phyloP scores from a whole-genome alignment of 345 rosid genomes.

The Corchorus olitorius region DNA sequence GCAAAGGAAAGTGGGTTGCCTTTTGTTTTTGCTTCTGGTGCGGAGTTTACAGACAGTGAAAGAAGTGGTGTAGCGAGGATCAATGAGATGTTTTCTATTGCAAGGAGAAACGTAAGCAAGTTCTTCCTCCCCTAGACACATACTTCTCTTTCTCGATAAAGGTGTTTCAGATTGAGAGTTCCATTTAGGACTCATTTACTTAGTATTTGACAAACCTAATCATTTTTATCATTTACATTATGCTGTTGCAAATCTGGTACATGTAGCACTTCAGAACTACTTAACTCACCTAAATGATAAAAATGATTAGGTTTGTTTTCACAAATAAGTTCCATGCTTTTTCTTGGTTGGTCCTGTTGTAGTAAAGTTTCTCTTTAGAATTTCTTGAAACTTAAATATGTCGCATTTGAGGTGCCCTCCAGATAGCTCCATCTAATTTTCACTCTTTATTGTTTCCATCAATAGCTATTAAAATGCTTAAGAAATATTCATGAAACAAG shows the following conservation, averaged over 20 bases:
- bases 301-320: neutral
- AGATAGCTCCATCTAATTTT: neutral
- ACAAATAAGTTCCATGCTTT: neutral
- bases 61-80: conserved; percentile 89
- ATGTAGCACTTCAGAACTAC: neutral
- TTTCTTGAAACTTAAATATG: neutral
- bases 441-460: neutral
- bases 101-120: conserved; percentile 87
- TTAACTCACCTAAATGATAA: neutral
- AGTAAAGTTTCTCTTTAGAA: neutral
- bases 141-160: neutral
- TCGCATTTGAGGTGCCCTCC: neutral
- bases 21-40: conserved; percentile 96
- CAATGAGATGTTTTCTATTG: conserved; percentile 88
- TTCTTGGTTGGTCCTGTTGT: neutral
- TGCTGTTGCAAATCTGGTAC: neutral
- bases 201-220: neutral
- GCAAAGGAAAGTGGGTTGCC: conserved; percentile 96
- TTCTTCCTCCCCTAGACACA: neutral
- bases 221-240: neutral
- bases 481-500: neutral
- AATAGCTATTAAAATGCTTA: neutral
- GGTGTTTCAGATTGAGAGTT: neutral
- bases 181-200: neutral
- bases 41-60: conserved; percentile 93